Evolutionary conservation across 1,139 yeast genomes (phyloP).

Genomic region (Saccharomyces hybrid): DNA sequence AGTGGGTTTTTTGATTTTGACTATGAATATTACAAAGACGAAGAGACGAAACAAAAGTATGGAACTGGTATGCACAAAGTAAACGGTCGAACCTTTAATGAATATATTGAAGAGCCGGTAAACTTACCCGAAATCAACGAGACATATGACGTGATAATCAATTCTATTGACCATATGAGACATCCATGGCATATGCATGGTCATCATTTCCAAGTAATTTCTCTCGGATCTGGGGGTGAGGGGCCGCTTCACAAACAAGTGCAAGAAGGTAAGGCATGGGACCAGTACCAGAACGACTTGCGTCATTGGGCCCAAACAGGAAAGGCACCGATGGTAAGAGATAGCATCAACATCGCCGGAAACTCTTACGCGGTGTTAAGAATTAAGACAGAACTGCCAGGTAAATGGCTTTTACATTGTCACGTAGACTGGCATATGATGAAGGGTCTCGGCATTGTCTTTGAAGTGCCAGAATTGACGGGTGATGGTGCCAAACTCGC

Average conservation of each 20-base stretch:
- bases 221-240: slow-evolving; percentile 43
- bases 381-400: slow-evolving; percentile 62
- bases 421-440: slow-evolving; percentile 78
- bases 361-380: slow-evolving; percentile 52
- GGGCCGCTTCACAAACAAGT: slow-evolving; percentile 38
- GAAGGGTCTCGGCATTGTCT: slow-evolving; percentile 52
- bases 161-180: slow-evolving; percentile 71
- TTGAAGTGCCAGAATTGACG: slow-evolving; percentile 34
- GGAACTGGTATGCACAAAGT: slow-evolving; percentile 22
- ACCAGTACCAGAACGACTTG: slow-evolving; percentile 18
- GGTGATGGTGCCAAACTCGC: neutral
- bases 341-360: slow-evolving; percentile 53
- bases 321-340: slow-evolving; percentile 49
- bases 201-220: slow-evolving; percentile 66
- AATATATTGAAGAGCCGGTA: slow-evolving; percentile 29
- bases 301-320: slow-evolving; percentile 15
- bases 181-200: slow-evolving; percentile 96
- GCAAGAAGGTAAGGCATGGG: slow-evolving; percentile 23
- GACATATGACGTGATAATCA: slow-evolving; percentile 60
- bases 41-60: slow-evolving; percentile 8
- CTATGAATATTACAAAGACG: slow-evolving; percentile 15
- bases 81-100: slow-evolving; percentile 20
- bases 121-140: slow-evolving; percentile 35
- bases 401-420: slow-evolving; percentile 76
- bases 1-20: slow-evolving; percentile 13